Evolutionary conservation across 2,329 filamentous ascomycete species (phyloP), one percentile per base, ranked within the genome.

Genomic region (Passalora sequoiae): DNA sequence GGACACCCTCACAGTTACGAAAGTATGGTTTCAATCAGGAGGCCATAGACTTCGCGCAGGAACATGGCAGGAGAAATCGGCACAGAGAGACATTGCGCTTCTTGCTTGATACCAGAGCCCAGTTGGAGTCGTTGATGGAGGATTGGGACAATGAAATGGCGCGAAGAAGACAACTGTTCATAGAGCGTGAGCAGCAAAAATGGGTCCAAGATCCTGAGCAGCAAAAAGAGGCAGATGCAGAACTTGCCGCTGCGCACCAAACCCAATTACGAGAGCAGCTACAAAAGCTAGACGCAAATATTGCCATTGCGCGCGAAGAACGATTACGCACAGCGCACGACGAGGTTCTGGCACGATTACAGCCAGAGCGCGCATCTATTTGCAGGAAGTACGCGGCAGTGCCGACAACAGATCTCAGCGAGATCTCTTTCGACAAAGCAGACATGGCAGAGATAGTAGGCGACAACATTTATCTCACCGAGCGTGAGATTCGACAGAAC

Each of bases 401-500:
- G 10, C 29, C 42, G 13, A n/a, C 19, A 12, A 36, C 52, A 16
- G 38, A 58, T 21, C 28, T 60, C 6, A 29, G 40, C 19, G 38
- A 32, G 4, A 50, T 46, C 33, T 44, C 42, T 16, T 51, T 55
- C 30, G 47, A 54, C 25, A 25, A 43, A 15, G 38, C 39, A 4
- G 48, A 49, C 4, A 31, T 53, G 4, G 31, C 41, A 20, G 35
- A 54, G 6, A 35, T 57, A 10, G 49, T 46, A 40, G 47, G 47
- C 29, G 28, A 45, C 13, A 27, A 43, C 8, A 38, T 41, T 5
- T 49, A 50, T 24, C 39, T 51, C n/a, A 41, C 46, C 21, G 52
- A 54, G 35, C 49, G 43, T 8, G 55, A 62, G 31, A 46, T 63
- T 21, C 44, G 50, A 27, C 48, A 49, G 16, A 53, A 61, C 37